Conservation (phyloP, 169 alveolate species). For the Cryptosporidium parvum region DNA sequence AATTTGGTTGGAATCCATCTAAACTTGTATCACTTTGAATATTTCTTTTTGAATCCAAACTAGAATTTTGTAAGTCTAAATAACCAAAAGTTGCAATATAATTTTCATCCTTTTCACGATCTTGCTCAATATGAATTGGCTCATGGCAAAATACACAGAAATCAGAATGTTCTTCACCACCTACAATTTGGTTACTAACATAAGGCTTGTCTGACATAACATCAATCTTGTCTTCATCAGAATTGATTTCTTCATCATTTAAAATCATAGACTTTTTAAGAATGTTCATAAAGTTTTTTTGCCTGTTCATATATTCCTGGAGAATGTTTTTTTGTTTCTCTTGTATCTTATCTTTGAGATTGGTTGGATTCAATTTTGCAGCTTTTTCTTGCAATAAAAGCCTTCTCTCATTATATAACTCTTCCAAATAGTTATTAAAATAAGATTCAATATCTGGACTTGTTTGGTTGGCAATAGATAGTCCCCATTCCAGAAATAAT, state of each 20-base stretch:
- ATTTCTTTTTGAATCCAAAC: slow-evolving; percentile 12
- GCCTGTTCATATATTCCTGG: slow-evolving; percentile 25
- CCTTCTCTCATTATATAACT: background rate
- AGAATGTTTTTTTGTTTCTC: slow-evolving; percentile 17
- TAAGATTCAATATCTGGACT: slow-evolving; percentile 13
- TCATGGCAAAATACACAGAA: slow-evolving; percentile 71
- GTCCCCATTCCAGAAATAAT: slow-evolving; percentile 56
- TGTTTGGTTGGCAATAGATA: slow-evolving; percentile 33
- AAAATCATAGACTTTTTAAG: background rate
- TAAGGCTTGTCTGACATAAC: background rate
- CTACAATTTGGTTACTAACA: background rate
- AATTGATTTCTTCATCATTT: background rate
- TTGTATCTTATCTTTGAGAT: background rate
- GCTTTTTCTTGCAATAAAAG: background rate
- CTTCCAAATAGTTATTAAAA: background rate
- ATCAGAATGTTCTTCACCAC: background rate
- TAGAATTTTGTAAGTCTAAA: slow-evolving; percentile 28
- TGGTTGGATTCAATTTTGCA: background rate
- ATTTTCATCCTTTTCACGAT: background rate
- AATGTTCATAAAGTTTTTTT: slow-evolving; percentile 12
- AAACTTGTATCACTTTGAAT: background rate
- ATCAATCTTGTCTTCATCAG: background rate
- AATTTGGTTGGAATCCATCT: background rate
- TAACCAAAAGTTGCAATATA: slow-evolving; percentile 55
- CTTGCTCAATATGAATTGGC: background rate